phyloP scores from a whole-genome alignment of 2,329 filamentous ascomycete genomes.

The Curvularia verruculosa region DNA sequence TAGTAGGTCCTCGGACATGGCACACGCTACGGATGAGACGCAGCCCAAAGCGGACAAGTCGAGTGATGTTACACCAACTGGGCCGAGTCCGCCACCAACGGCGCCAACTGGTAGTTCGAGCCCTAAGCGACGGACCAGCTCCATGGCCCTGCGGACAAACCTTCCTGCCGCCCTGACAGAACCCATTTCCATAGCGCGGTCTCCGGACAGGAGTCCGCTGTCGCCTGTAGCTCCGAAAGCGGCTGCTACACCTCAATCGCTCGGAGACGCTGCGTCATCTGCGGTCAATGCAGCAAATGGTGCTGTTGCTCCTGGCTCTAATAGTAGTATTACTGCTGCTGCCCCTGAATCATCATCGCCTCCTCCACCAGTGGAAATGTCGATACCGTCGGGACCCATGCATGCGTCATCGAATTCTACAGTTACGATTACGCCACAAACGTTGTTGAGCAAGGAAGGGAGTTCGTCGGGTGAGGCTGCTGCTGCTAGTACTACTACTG shows the following conservation, averaged over 20 bases:
- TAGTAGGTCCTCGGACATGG: conserved; percentile 39
- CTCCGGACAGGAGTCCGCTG: conserved; percentile 13
- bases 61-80: conserved; percentile 31
- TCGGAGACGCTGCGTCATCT: background rate
- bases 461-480: conserved; percentile 1
- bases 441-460: background rate
- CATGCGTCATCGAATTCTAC: conserved; percentile 15
- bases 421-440: conserved; percentile 14
- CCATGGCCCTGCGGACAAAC: conserved; percentile 11
- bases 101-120: background rate
- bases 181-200: conserved; percentile 17
- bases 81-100: conserved; percentile 15
- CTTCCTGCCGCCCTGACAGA: conserved; percentile 21
- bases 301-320: background rate
- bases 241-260: background rate
- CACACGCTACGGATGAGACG: conserved; percentile 20
- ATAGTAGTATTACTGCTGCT: too few relatives aligned
- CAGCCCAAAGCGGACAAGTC: conserved; percentile 20
- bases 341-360: background rate
- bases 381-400: conserved; percentile 7
- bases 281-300: background rate
- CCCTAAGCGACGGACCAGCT: background rate
- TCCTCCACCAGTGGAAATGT: too few relatives aligned
- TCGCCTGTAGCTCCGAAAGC: conserved; percentile 3
- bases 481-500: too few relatives aligned